Base-by-base conservation (phyloP, 1,284 basidiomycete genomes). In the Cryptococcus hybrid region DNA sequence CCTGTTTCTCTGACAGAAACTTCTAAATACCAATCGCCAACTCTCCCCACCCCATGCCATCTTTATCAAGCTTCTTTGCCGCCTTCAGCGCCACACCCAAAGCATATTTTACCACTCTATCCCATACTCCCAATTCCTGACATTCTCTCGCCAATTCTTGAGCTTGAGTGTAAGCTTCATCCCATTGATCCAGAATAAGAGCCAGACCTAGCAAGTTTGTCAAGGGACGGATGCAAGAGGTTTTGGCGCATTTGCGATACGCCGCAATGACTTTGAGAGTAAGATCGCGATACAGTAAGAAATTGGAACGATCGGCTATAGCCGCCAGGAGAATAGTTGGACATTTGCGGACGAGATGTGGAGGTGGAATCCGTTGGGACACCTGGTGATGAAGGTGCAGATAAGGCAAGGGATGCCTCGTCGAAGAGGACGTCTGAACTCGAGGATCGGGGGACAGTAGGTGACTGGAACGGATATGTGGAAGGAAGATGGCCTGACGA, bases 151-250 rank as follows among this genome's bases (percentile, higher is more conserved):
- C 68, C 30, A 75, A 48, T 2, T 46, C 57, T n/a, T 70, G 59
- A 46, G 58, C 72, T 6, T 69, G 60, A 37, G 69, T 65, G 52
- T 73, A 73, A 1, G 73, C 72, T 12, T 61, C 37, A 5, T 47
- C 38, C 60, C 63, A 74, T 24, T 72, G 63, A 46, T 70, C 34
- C 5, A 59, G 56, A 38, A 66, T 54, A 90, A 88, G 76, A 65
- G 96, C 90, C 18, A 98, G 83, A 7, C 88, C 88, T 0, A 92
- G 93, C 3, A 97, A 80, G 66, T 84, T 86, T 1, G 87, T 88
- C 67, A 92, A 90, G 47, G 96, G 78, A 67, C 88, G 88, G 45
- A 94, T 78, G 1, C 90, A 89, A 66, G 89, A 91, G 50, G 86
- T 83, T 51, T 92, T 84, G 4, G 87, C 87, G 12, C 88, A 86